Percentiles rank a stretch among this genome's conserved stretches.
Evolutionary conservation across 805 yeast genomes (phyloP).

Genomic region (Myxozyma neotropica): DNA sequence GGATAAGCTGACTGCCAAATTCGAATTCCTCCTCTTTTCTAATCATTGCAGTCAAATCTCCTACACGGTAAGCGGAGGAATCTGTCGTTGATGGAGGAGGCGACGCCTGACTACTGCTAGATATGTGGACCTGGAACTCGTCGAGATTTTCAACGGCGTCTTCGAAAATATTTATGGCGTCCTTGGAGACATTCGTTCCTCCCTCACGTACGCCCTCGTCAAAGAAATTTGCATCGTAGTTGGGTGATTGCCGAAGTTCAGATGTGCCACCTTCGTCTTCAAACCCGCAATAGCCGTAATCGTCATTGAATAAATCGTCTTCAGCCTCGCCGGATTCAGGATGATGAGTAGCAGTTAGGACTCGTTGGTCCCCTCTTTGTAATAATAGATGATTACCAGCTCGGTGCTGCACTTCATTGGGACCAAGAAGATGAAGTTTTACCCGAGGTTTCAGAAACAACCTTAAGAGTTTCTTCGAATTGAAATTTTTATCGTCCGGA

Average conservation of each 20-base stretch:
- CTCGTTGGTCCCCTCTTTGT: neutral
- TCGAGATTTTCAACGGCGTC: conserved; percentile 23
- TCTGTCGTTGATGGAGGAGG: neutral
- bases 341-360: neutral
- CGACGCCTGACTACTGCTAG: neutral
- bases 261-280: conserved; percentile 29
- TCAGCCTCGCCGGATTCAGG: conserved; percentile 44
- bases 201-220: conserved; percentile 47
- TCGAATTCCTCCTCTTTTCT: conserved; percentile 25
- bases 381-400: conserved; percentile 2
- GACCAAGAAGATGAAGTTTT: conserved; percentile 9
- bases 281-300: conserved; percentile 42
- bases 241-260: neutral
- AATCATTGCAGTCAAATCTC: conserved; percentile 18
- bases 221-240: conserved; percentile 38
- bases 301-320: neutral
- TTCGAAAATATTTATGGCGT: conserved; percentile 20
- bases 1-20: conserved; percentile 32
- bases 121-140: neutral
- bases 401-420: conserved; percentile 1
- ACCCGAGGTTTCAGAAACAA: conserved; percentile 66
- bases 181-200: conserved; percentile 46
- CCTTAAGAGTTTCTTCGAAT: conserved; percentile 65
- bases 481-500: conserved; percentile 75
- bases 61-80: neutral